Percentiles rank a stretch among this genome's conserved stretches.
Conservation (phyloP, 2,329 filamentous ascomycete species). For the Fusarium coicis region DNA sequence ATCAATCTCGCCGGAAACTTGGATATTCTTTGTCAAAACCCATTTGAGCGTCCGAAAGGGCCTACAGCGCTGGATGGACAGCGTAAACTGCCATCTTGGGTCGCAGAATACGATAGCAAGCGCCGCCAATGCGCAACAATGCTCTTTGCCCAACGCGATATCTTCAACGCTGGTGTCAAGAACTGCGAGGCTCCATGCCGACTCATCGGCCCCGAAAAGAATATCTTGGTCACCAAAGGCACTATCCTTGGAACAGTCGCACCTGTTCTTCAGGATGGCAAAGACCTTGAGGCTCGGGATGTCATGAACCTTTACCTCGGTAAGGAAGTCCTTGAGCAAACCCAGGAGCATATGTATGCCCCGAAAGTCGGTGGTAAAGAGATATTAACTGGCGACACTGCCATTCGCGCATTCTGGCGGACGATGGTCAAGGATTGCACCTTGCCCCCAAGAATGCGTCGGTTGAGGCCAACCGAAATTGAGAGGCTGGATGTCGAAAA, state of each 20-base stretch:
- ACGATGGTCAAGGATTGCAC: constrained; percentile 20
- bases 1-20: constrained; percentile 14
- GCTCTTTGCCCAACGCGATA: constrained; percentile 17
- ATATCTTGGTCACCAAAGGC: background rate
- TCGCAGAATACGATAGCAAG: background rate
- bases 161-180: background rate
- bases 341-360: background rate
- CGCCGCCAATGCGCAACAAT: background rate
- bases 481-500: background rate
- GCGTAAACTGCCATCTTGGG: constrained; percentile 5
- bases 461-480: background rate
- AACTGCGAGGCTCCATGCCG: background rate
- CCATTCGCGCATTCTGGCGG: constrained; percentile 10
- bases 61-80: background rate
- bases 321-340: background rate
- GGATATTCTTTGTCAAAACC: constrained; percentile 25
- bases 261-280: background rate
- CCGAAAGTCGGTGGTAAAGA: background rate
- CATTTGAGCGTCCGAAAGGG: background rate
- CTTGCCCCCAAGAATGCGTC: constrained; percentile 7
- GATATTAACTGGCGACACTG: background rate
- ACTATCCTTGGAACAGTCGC: background rate
- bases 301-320: background rate
- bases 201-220: background rate
- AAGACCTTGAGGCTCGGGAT: rapidly evolving